Conservation (phyloP, 352 stramenopile genomes). For the Aphanomyces invadans region DNA sequence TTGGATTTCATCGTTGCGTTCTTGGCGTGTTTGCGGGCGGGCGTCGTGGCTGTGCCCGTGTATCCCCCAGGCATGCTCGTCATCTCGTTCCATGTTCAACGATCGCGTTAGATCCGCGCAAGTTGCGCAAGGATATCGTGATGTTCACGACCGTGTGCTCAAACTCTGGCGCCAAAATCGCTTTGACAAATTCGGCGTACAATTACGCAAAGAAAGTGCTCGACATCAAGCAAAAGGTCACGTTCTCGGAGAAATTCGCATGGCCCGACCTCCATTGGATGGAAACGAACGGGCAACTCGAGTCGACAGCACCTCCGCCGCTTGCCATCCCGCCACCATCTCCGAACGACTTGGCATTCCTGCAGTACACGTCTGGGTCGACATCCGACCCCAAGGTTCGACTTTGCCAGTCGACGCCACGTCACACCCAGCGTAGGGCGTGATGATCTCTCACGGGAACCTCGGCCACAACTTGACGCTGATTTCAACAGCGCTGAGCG, state of each 20-base stretch:
- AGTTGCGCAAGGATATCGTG: conserved; percentile 92
- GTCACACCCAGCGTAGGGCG: conserved; percentile 45
- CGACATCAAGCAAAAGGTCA: conserved; percentile 75
- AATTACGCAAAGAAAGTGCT: conserved; percentile 91
- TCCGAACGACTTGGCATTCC: conserved; percentile 86
- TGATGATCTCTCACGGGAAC: conserved; percentile 96
- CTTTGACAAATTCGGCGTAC: conserved; percentile 91
- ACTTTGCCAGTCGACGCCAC: background rate
- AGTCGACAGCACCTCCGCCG: conserved; percentile 38
- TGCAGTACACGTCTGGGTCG: conserved; percentile 99
- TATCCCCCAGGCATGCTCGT: conserved; percentile 49
- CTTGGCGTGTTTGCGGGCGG: conserved; percentile 90
- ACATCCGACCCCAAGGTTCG: conserved; percentile 91
- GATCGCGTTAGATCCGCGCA: conserved; percentile 74
- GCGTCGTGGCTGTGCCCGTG: conserved; percentile 91
- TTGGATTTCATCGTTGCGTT: conserved; percentile 98
- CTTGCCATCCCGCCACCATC: conserved; percentile 31
- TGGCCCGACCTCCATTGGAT: conserved; percentile 89
- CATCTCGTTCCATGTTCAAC: background rate
- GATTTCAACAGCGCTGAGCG: conserved; percentile 91
- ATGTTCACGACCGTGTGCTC: conserved; percentile 93
- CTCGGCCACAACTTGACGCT: conserved; percentile 95
- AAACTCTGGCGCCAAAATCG: conserved; percentile 86
- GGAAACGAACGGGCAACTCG: conserved; percentile 67
- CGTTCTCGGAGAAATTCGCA: conserved; percentile 41